A percentile compares a stretch with the other conserved stretches of the same genome.
These are phyloP conservation scores for Aspergillus baeticus DNA, from an alignment of 495 filamentous ascomycete genomes.

Conservation along the genomic window DNA sequence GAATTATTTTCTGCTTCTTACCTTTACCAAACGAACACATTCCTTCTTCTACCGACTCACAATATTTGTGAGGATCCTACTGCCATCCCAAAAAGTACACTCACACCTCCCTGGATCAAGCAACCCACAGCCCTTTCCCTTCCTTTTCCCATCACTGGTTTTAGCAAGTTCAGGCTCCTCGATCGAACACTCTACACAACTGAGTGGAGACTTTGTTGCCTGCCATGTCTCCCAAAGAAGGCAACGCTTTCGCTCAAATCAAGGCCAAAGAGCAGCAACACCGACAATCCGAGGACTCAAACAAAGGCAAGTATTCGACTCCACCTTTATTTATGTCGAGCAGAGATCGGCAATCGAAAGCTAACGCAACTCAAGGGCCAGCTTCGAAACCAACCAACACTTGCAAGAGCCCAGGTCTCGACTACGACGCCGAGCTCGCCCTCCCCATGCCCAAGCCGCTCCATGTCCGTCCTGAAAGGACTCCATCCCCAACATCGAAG, in stretches of 20 bases:
- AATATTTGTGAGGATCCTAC: neutral
- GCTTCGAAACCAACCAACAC: conserved; percentile 4
- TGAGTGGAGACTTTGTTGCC: neutral
- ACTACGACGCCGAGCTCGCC: conserved; percentile 31
- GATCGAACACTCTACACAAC: neutral
- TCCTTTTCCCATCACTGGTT: neutral
- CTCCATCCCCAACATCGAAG: neutral
- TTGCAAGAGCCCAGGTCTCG: conserved; percentile 22
- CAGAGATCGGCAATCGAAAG: neutral
- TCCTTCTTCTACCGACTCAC: neutral
- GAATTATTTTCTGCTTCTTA: neutral
- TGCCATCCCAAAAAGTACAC: too few species aligned
- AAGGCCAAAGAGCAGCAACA: conserved; percentile 17
- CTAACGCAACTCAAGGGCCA: neutral
- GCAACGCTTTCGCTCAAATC: conserved; percentile 34
- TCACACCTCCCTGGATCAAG: neutral
- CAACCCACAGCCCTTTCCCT: neutral
- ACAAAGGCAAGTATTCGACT: conserved; percentile 11
- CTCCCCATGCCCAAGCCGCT: conserved; percentile 33
- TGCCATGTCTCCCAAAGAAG: conserved; percentile 17
- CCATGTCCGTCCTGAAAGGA: conserved; percentile 7
- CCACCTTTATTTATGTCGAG: neutral
- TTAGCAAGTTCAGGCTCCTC: too few species aligned
- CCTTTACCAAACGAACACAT: neutral
- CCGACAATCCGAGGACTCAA: neutral